Conservation (phyloP, 345 rosid genomes). For the Anacardium occidentale region DNA sequence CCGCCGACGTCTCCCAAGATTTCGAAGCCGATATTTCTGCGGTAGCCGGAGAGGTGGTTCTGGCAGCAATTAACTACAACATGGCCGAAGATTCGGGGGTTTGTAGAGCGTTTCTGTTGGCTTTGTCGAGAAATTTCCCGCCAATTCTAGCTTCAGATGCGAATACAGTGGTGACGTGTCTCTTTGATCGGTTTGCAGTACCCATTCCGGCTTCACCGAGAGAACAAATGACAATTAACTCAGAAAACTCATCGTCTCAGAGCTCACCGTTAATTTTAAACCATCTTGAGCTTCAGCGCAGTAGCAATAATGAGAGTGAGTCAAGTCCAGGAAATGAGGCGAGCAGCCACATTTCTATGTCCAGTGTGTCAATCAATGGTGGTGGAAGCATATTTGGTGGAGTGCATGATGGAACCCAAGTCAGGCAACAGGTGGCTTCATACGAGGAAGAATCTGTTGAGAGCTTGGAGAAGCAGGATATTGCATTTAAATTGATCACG, state of each 20-base stretch:
- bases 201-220: slow-evolving; percentile 46
- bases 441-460: slow-evolving; percentile 87
- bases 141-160: slow-evolving; percentile 70
- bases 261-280: slow-evolving; percentile 65
- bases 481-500: slow-evolving; percentile 78
- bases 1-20: slow-evolving; percentile 53
- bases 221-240: slow-evolving; percentile 42
- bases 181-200: slow-evolving; percentile 61
- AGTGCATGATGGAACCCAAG: slow-evolving; percentile 53
- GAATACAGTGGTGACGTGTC: slow-evolving; percentile 55
- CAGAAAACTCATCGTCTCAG: slow-evolving; percentile 54
- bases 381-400: slow-evolving; percentile 38
- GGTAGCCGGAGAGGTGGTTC: slow-evolving; percentile 63
- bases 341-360: slow-evolving; percentile 43
- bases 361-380: slow-evolving; percentile 56
- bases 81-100: slow-evolving; percentile 41
- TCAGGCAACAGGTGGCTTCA: slow-evolving; percentile 60
- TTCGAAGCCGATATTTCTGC: slow-evolving; percentile 66
- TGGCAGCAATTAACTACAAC: slow-evolving; percentile 38
- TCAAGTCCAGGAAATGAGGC: slow-evolving; percentile 58
- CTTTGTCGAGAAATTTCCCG: slow-evolving; percentile 67
- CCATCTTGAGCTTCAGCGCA: slow-evolving; percentile 26
- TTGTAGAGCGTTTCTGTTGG: slow-evolving; percentile 64
- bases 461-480: slow-evolving; percentile 88
- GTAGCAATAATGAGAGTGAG: slow-evolving; percentile 50